Evolutionary conservation across 2,329 filamentous ascomycete genomes (phyloP), one percentile per base, ranked within the genome.

Genomic region (Podosphaera xanthii): DNA sequence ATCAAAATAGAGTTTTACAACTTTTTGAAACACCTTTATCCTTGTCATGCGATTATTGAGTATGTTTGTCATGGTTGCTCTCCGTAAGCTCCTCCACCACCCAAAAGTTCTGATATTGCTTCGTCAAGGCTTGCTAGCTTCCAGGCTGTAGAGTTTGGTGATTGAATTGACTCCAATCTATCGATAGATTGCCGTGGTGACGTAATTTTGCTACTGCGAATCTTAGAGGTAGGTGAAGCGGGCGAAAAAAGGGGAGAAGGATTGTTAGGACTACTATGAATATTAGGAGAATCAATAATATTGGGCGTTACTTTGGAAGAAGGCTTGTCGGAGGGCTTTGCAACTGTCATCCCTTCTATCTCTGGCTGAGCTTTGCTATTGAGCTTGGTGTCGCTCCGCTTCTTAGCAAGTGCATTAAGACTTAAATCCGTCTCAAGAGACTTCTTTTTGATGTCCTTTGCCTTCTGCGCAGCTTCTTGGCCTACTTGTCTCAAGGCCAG

Each of bases 401-500:
- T 38, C 34, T 56, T 56, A 34, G 34, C 30, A 7, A 10, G 31
- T 36, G 31, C 65, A 49, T 62, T 60, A 35, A 60, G 63, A 48
- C 42, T 60, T n/a, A 64, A 60, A 14, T 61, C 3, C 3, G 10
- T 44, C 10, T 44, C 10, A 44, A 61, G 54, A 12, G 40, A 58
- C 10, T 64, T 67, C 59, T 81, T 72, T 59, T 75, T 75, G 63
- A 76, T 71, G 64, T 81, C 74, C 71, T 83, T 83, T 57, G 81
- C 81, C 69, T 79, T 83, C 65, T 76, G 72, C 0, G 81, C 81
- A 56, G 78, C 81, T 68, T 88, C 83, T 65, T 86, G 77, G 49
- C 79, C 80, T 57, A 81, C 74, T 65, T 75, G 78, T 63, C 73
- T 73, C 56, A 78, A 70, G 1, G 78, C 75, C 10, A 77, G 67